Evolutionary conservation across 768 basidiomycete genomes (phyloP), one percentile per base, ranked within the genome.

Genomic region (Clitopilus hobsonii): DNA sequence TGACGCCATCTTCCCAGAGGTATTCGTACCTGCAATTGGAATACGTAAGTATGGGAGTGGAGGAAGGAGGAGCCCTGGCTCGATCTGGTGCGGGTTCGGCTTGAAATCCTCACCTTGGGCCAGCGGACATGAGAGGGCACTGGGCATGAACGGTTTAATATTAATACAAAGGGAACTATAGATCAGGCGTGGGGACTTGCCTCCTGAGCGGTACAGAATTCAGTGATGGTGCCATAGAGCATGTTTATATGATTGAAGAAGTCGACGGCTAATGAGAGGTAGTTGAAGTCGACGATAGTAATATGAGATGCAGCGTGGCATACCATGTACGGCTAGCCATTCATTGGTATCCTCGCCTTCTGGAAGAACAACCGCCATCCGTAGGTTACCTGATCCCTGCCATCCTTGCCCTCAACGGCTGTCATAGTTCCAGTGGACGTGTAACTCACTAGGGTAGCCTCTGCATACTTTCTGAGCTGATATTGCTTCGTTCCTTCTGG

Each of bases 231-330:
- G 10, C 96, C 97, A 65, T 98, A 99, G 18, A 99, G 76, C 97
- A 99, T 99, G 69, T 99, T 99, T 60, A 99, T 73, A 67, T 99
- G 97, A 67, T 98, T 99, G 80, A 98, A 99, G 74, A 99, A 99
- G 70, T 99, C 97, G 57, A 98, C 96, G 26, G 94, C 97, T 99
- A n/a, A n/a, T n/a, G n/a, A n/a, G n/a, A n/a, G n/a, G n/a, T n/a
- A n/a, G n/a, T n/a, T n/a, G n/a, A n/a, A n/a, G n/a, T n/a, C 26
- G 49, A 23, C n/a, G 13, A 57, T 55, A 27, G 10, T 36, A 7
- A 20, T 8, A 22, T 0, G 11, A 30, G n/a, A 54, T 45, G 22
- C 18, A 45, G 41, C 41, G 41, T 7, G 16, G 30, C 51, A 65
- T 84, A 97, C 97, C 92, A 67, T 99, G 96, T 6, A 99, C 96